Base-by-base conservation (phyloP, 2,329 filamentous ascomycete species). In the Talaromyces rugulosus region DNA sequence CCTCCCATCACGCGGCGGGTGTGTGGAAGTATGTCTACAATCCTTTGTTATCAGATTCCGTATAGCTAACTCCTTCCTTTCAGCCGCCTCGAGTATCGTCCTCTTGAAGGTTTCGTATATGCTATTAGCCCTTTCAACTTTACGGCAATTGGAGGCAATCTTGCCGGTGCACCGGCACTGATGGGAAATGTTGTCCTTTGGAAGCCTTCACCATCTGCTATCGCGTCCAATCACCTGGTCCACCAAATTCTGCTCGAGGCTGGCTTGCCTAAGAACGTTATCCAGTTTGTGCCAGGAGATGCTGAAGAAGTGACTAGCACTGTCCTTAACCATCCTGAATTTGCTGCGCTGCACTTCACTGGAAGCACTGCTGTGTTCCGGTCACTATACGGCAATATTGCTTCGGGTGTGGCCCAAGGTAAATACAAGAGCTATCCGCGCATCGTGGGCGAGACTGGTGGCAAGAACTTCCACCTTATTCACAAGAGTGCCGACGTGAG, bases 101-200 rank as follows among this genome's bases (percentile, higher is more conserved):
- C 94, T 7, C 85, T 97, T 5, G 93, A 97, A 77, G 93, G 93
- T 18, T 97, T 97, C 75, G 91, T 97, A 63, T 97, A 96, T 74
- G 92, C 93, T 36, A 87, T 97, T 68, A 92, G 89, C 60, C 93
- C 93, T 27, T 97, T 97, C 84, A 97, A 97, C 82, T 97, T 97
- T 80, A 97, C 93, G 12, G 93, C 93, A 65, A 94, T 97, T 68
- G 92, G 88, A 14, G 93, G 89, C 58, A 96, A 96, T 78, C 82
- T 97, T 47, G 86, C 90, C 14, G 89, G 87, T 31, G 89, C 89
- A 0, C 93, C 94, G 5, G 92, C 92, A 0, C 80, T 97, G 54
- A 87, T 97, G 82, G 94, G 93, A 62, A 98, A 98, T 75, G 94
- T 97, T 0, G 92, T 96, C 4, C 80, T 98, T 42, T 98, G 93